Conservation (phyloP, 192 early-diverging fungal species). For the Pilaira anomala region DNA sequence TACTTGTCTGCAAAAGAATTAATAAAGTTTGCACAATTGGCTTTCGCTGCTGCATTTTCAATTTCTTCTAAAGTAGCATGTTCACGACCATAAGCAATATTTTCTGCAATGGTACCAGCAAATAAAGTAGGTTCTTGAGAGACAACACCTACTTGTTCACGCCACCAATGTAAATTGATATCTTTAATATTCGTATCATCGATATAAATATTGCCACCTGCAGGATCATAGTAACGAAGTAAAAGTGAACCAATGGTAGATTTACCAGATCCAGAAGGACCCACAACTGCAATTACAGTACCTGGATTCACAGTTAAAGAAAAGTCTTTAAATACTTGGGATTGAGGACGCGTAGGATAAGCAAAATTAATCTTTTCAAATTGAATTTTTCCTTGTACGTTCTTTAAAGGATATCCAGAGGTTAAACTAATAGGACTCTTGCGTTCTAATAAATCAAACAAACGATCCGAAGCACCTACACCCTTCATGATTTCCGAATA, state of each 20-base stretch:
- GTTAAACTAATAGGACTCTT: constrained; percentile 25
- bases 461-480: constrained; percentile 56
- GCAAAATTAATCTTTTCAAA: constrained; percentile 61
- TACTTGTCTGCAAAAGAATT: constrained; percentile 51
- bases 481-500: constrained; percentile 76
- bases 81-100: constrained; percentile 58
- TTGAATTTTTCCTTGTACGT: constrained; percentile 44
- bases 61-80: constrained; percentile 64
- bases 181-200: constrained; percentile 58
- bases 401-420: constrained; percentile 14
- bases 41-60: constrained; percentile 62
- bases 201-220: constrained; percentile 50
- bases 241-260: constrained; percentile 60
- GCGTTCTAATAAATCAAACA: constrained; percentile 59
- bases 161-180: constrained; percentile 54
- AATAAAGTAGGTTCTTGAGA: constrained; percentile 77
- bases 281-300: constrained; percentile 49
- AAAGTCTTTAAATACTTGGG: constrained; percentile 52
- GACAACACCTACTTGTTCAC: constrained; percentile 62
- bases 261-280: constrained; percentile 64
- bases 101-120: constrained; percentile 65
- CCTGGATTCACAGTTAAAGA: constrained; percentile 54
- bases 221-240: constrained; percentile 73
- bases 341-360: constrained; percentile 63
- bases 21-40: constrained; percentile 73